A percentile compares a stretch with the other conserved stretches of the same genome.
Conservation (phyloP, 176 grass and related monocot species). For the Neostapfia colusana region DNA sequence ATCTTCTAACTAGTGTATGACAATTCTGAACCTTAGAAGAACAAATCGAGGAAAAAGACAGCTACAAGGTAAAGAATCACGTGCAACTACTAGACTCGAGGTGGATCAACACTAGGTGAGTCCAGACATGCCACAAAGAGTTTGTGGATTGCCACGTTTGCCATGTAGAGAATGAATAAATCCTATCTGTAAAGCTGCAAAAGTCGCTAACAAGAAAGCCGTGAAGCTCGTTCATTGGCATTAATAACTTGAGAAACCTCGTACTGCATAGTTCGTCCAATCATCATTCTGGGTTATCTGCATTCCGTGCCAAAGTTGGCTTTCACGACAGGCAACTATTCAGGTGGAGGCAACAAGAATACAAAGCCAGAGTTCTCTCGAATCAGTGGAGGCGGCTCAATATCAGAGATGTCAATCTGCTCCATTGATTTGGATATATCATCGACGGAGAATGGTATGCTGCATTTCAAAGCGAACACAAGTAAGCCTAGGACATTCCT, state of each 20-base stretch:
- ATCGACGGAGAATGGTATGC: slow-evolving; percentile 90
- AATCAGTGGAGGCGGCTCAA: slow-evolving; percentile 81
- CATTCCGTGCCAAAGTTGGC: slow-evolving; percentile 15
- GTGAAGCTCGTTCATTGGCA: slow-evolving; percentile 1
- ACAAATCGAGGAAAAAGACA: slow-evolving; percentile 10
- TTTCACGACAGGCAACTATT: slow-evolving; percentile 36
- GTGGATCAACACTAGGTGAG: slow-evolving; percentile 21
- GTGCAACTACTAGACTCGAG: slow-evolving; percentile 20
- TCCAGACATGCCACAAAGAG: slow-evolving; percentile 18
- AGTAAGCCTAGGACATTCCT: slow-evolving; percentile 24
- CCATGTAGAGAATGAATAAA: slow-evolving; percentile 6
- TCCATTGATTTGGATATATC: slow-evolving; percentile 96
- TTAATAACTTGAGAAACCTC: slow-evolving; percentile 3
- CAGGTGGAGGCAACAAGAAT: slow-evolving; percentile 70
- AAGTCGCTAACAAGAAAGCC: slow-evolving; percentile 15
- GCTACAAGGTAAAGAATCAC: not conserved
- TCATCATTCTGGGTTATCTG: slow-evolving; percentile 9
- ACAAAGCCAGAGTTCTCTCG: slow-evolving; percentile 90
- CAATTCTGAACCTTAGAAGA: slow-evolving; percentile 1
- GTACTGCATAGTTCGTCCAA: slow-evolving; percentile 1
- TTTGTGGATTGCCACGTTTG: not conserved
- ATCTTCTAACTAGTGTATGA: slow-evolving; percentile 35
- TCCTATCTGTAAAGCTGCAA: slow-evolving; percentile 14
- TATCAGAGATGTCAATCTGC: slow-evolving; percentile 86
- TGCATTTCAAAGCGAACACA: slow-evolving; percentile 45